Evolutionary conservation across 805 yeast genomes (phyloP), one percentile per base, ranked within the genome.

Genomic region (Spathaspora gorwiae): DNA sequence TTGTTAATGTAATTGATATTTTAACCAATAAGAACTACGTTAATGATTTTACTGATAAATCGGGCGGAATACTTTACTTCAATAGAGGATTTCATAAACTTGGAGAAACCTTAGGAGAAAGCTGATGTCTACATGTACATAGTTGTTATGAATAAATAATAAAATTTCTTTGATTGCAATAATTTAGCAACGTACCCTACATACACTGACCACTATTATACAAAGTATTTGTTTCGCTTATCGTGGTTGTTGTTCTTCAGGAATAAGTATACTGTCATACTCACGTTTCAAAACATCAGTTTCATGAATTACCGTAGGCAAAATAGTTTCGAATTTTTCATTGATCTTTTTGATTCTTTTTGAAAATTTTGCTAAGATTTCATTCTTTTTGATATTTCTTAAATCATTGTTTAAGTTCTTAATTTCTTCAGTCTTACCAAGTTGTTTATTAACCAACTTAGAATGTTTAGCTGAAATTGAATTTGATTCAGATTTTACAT

Each of bases 1-100:
- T 90, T 5, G 96, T 88, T 3, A 75, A 79, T 48, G 95, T 92
- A 5, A 65, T 71, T 33, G 84, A 84, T 35, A 77, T 85, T 2
- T 49, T 68, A 34, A 66, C 64, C 2, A 61, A 62, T 33, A 46
- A 49, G 9, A 32, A 44, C 9, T 46, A 48, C 26, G 35, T n/a
- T 3, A 12, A 33, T 15, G 41, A 26, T 12, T 29, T 9, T 29
- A 29, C 32, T 5, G 46, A 30, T 2, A 12, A 44, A 9, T 66
- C 78, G 2, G 90, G 90, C 12, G 92, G 92, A 0, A 60, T 86
- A 37, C 55, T 86, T 12, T 84, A 84, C 53, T 84, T 76, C 60
- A 75, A 84, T 54, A 71, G 88, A 52, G 65, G 66, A 14, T 86
- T 85, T 57, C 85, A 83, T 59, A 59, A 57, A 29, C 60, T 62